Evolutionary conservation across 1,284 basidiomycete genomes (phyloP).

Genomic region (Cutaneotrichosporon mucoides): DNA sequence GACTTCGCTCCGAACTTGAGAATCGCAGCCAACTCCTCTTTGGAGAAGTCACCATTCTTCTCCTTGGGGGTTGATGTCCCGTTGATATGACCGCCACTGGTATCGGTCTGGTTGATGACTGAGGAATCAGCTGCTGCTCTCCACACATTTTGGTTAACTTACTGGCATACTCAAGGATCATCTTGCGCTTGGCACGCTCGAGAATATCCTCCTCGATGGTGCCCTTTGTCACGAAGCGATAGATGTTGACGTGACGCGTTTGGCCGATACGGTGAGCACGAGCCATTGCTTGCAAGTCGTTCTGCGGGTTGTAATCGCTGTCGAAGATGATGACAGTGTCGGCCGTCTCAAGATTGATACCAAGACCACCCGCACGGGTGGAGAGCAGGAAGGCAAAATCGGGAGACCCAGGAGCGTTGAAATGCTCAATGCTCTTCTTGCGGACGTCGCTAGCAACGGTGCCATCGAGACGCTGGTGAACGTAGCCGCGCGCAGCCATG

Average conservation of each 20-base stretch:
- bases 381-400: conserved; percentile 83
- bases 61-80: conserved; percentile 76
- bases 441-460: conserved; percentile 71
- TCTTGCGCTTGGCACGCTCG: conserved; percentile 97
- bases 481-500: conserved; percentile 82
- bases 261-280: conserved; percentile 95
- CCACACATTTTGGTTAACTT: conserved; percentile 48
- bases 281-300: conserved; percentile 98
- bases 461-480: conserved; percentile 74
- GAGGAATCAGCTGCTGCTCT: conserved; percentile 11
- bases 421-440: conserved; percentile 77
- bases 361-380: conserved; percentile 93
- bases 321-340: conserved; percentile 99
- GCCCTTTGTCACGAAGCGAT: conserved; percentile 95
- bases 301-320: conserved; percentile 73
- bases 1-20: conserved; percentile 98
- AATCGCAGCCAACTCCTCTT: conserved; percentile 95
- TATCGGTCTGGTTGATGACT: conserved; percentile 99
- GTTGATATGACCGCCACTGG: conserved; percentile 91
- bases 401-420: conserved; percentile 68
- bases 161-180: conserved; percentile 99
- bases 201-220: conserved; percentile 99
- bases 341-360: conserved; percentile 97
- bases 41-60: conserved; percentile 74
- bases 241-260: conserved; percentile 97